phyloP scores from a whole-genome alignment of 495 filamentous ascomycete genomes.

The Penicillium malachiteum region DNA sequence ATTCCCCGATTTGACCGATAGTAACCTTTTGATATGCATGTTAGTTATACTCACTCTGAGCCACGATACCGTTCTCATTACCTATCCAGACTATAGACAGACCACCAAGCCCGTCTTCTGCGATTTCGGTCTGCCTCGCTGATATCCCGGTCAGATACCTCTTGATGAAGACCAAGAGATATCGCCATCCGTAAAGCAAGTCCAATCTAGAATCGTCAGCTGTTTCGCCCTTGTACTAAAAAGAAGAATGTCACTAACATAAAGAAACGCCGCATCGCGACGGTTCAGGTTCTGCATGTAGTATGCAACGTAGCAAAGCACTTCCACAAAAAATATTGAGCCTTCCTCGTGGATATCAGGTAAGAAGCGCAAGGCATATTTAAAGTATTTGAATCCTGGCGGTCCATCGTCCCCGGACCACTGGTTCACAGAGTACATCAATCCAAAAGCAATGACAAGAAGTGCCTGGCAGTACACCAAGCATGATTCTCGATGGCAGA shows the following conservation, averaged over 20 bases:
- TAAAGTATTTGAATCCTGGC: slow-evolving; percentile 52
- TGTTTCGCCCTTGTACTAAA: background rate
- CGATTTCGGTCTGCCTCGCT: slow-evolving; percentile 39
- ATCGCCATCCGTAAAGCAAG: slow-evolving; percentile 53
- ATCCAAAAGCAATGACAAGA: slow-evolving; percentile 50
- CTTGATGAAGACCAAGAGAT: slow-evolving; percentile 50
- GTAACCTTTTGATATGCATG: slow-evolving; percentile 22
- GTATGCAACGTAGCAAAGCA: slow-evolving; percentile 50
- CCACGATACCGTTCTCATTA: background rate
- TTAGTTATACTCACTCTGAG: background rate
- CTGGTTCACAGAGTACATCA: slow-evolving; percentile 53
- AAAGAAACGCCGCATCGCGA: slow-evolving; percentile 48
- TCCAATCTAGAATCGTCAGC: slow-evolving; percentile 35
- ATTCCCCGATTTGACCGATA: slow-evolving; percentile 50
- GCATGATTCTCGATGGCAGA: slow-evolving; percentile 34
- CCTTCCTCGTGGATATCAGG: slow-evolving; percentile 52
- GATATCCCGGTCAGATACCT: slow-evolving; percentile 35
- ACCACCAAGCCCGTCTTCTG: slow-evolving; percentile 53
- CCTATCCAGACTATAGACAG: slow-evolving; percentile 51
- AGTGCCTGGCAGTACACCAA: slow-evolving; percentile 41
- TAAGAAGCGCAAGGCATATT: slow-evolving; percentile 45
- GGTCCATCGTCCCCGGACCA: slow-evolving; percentile 49
- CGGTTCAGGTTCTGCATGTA: slow-evolving; percentile 54
- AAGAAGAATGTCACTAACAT: slow-evolving; percentile 22
- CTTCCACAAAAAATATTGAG: slow-evolving; percentile 51